Evolutionary conservation across 768 basidiomycete genomes (phyloP).

Genomic region (Kwoniella europaea): DNA sequence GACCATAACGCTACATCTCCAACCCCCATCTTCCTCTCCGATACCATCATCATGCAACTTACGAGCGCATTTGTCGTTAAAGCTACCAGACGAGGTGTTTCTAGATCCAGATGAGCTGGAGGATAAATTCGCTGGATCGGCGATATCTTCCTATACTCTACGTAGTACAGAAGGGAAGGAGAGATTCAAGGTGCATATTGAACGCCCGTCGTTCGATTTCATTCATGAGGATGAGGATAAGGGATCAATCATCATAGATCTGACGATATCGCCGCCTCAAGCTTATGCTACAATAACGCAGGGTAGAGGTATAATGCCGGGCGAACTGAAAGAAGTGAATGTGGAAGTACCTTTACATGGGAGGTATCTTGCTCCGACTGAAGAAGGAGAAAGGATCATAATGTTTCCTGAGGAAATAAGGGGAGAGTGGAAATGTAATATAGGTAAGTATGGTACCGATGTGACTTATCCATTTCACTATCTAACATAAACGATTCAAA

Average conservation of each 20-base stretch:
- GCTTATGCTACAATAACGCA: background rate
- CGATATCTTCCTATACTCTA: background rate
- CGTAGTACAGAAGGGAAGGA: background rate
- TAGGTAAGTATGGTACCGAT: slow-evolving; percentile 1
- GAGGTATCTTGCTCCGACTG: slow-evolving; percentile 33
- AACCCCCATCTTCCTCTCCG: slow-evolving; percentile 19
- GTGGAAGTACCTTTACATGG: slow-evolving; percentile 36
- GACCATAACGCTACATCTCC: slow-evolving; percentile 4
- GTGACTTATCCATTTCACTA: background rate
- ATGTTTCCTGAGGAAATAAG: slow-evolving; percentile 7
- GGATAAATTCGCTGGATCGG: slow-evolving; percentile 9
- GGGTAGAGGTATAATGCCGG: background rate
- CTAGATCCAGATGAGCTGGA: slow-evolving; percentile 38
- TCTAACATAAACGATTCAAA: background rate
- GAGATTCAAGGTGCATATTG: slow-evolving; percentile 18
- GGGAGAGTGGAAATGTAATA: slow-evolving; percentile 25
- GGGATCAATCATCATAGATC: background rate
- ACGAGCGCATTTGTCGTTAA: background rate
- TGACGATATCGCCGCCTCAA: background rate
- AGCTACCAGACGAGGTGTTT: slow-evolving; percentile 39
- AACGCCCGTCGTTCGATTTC: slow-evolving; percentile 8
- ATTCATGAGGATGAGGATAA: background rate
- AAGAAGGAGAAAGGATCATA: slow-evolving; percentile 20
- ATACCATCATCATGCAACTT: background rate
- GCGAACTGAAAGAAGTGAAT: background rate